Conservation (phyloP, 441 rosid species). For the Populus tomentosa region DNA sequence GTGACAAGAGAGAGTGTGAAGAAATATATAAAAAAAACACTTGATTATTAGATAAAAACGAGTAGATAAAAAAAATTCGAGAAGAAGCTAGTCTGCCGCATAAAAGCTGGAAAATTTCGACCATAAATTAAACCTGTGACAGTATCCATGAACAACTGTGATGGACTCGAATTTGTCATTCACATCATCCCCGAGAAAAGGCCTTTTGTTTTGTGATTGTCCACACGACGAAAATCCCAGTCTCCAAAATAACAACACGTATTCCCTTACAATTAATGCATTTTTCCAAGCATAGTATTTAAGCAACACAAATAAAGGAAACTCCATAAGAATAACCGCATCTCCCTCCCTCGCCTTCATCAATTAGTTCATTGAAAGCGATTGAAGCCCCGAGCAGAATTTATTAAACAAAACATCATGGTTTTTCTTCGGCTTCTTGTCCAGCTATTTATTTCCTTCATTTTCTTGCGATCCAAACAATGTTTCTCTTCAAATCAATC, state of each 20-base stretch:
- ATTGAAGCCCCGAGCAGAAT: too few species aligned
- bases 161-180: not conserved
- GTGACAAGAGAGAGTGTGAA: too few species aligned
- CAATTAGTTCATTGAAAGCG: not conserved
- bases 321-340: not conserved
- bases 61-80: too few species aligned
- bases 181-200: not conserved
- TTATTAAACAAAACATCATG: constrained; percentile 11
- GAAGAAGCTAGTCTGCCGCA: too few species aligned
- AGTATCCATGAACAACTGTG: not conserved
- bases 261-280: not conserved
- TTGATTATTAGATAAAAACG: too few species aligned
- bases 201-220: not conserved
- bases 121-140: too few species aligned
- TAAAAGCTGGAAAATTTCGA: too few species aligned
- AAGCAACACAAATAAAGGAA: not conserved
- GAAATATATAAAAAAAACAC: too few species aligned
- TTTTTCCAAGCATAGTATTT: constrained; percentile 1
- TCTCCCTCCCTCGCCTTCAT: not conserved
- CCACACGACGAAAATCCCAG: not conserved
- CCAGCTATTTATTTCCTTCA: constrained; percentile 25
- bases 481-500: constrained; percentile 33
- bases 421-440: constrained; percentile 20
- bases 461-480: constrained; percentile 24
- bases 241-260: not conserved